These are phyloP conservation scores for Isatis tinctoria DNA, from an alignment of 345 rosid genomes.

Conservation along the genomic window DNA sequence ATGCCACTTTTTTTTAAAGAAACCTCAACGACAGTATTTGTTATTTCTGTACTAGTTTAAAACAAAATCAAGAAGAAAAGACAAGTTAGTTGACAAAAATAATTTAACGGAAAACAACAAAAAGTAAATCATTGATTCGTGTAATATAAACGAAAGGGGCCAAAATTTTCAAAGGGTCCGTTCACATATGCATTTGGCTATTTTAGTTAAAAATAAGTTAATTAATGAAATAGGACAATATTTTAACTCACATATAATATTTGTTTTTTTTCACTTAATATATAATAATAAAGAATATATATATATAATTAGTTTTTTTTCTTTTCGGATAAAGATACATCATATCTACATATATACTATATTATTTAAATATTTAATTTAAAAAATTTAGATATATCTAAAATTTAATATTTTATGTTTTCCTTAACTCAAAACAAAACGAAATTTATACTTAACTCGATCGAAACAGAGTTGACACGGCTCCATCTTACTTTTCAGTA, in stretches of 20 bases:
- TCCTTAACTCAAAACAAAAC: background rate
- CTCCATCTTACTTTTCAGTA: background rate
- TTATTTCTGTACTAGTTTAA: background rate
- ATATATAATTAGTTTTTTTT: no score
- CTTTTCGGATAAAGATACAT: no score
- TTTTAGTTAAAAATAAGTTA: background rate
- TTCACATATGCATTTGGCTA: background rate
- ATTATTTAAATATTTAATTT: no score
- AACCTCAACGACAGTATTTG: no score
- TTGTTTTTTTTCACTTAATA: no score
- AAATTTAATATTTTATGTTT: no score
- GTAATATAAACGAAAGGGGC: background rate
- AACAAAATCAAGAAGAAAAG: background rate
- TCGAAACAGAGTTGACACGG: slow-evolving; percentile 1
- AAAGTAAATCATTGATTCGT: background rate
- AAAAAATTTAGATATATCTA: no score
- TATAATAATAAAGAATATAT: no score
- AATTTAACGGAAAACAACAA: background rate
- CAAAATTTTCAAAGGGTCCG: background rate
- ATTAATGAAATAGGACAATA: background rate
- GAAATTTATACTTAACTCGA: background rate
- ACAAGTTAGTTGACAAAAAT: background rate
- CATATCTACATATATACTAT: no score
- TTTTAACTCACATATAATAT: background rate
- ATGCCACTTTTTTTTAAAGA: no score